Evolutionary conservation across 768 basidiomycete genomes (phyloP), one percentile per base, ranked within the genome.

Genomic region (Tricholoma furcatifolium): DNA sequence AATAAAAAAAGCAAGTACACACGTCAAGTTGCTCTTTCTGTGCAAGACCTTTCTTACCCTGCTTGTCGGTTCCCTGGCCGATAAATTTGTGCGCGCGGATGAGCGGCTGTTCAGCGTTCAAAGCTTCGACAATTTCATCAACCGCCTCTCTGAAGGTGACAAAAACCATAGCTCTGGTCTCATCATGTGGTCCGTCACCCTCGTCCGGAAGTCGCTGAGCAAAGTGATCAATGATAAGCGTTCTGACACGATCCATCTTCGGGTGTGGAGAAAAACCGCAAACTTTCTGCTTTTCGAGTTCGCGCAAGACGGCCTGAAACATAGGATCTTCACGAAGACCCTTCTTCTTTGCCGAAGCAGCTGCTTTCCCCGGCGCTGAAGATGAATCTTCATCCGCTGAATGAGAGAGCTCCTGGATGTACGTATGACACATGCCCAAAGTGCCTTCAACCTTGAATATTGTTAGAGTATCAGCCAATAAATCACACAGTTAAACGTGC

Each of bases 11-110:
- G 6, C 46, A n/a, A 20, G 24, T 12, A 58, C 78, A 24, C 54
- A 95, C 96, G 67, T 88, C 86, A 31, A 95, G 76, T 67, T 98
- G 97, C 60, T 95, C 89, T 62, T 86, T 93, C 73, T 98, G 97
- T 4, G 82, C 83, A 53, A 95, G 79, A 1, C 97, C 97, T 66
- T 86, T 95, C 59, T 82, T 86, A 1, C 94, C 93, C 55, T 83
- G 80, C 62, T 88, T 93, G 65, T 93, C 88, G 2, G 79, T 79
- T 2, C 89, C 88, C 69, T 97, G 95, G 0, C 97, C 97, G 54
- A 98, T 87, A 67, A 99, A 98, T 45, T 81, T 83, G 20, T 83
- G 84, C 10, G 91, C 89, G 24, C 86, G 83, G 56, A 99, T 79
- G 39, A 97, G 69, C 0, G 92, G 93, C 8, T 77, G 70, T 50